phyloP scores from a whole-genome alignment of 2,329 filamentous ascomycete species.

The Ophiosphaerella narmari region DNA sequence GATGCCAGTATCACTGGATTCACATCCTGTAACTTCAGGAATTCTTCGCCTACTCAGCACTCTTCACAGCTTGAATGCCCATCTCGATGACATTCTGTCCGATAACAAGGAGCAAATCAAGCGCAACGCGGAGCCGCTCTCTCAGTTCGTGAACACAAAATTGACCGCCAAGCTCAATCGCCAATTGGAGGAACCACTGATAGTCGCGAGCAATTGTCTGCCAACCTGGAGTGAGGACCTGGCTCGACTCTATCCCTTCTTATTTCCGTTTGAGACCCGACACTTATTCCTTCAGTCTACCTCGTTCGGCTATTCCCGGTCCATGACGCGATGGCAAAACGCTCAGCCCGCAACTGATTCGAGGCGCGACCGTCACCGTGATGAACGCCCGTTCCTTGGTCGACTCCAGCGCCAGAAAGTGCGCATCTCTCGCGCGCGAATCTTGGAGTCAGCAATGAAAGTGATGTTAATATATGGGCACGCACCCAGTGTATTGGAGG shows the following conservation, averaged over 20 bases:
- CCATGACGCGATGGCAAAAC: slow-evolving; percentile 97
- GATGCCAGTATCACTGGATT: slow-evolving; percentile 78
- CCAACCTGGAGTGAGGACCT: slow-evolving; percentile 96
- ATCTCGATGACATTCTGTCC: slow-evolving; percentile 86
- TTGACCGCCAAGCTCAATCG: slow-evolving; percentile 96
- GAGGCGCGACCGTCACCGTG: slow-evolving; percentile 78
- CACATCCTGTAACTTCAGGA: slow-evolving; percentile 81
- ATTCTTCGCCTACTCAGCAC: slow-evolving; percentile 89
- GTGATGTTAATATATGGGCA: slow-evolving; percentile 98
- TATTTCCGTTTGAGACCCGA: slow-evolving; percentile 97
- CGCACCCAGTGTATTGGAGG: slow-evolving; percentile 93
- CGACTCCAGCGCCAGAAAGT: slow-evolving; percentile 95
- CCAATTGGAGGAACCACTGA: slow-evolving; percentile 92
- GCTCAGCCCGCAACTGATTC: slow-evolving; percentile 80
- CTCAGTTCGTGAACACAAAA: slow-evolving; percentile 98
- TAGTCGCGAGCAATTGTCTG: slow-evolving; percentile 95
- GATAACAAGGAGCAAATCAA: slow-evolving; percentile 73
- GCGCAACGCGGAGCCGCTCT: slow-evolving; percentile 78
- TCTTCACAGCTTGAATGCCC: slow-evolving; percentile 88
- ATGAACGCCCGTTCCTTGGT: slow-evolving; percentile 89
- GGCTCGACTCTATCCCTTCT: slow-evolving; percentile 89
- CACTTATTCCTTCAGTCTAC: slow-evolving; percentile 97
- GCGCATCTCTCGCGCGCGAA: slow-evolving; percentile 92
- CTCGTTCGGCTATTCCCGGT: slow-evolving; percentile 95
- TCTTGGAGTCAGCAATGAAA: slow-evolving; percentile 94